Evolutionary conservation across 2,329 filamentous ascomycete species (phyloP).

Genomic region (Colletotrichum theobromicola): DNA sequence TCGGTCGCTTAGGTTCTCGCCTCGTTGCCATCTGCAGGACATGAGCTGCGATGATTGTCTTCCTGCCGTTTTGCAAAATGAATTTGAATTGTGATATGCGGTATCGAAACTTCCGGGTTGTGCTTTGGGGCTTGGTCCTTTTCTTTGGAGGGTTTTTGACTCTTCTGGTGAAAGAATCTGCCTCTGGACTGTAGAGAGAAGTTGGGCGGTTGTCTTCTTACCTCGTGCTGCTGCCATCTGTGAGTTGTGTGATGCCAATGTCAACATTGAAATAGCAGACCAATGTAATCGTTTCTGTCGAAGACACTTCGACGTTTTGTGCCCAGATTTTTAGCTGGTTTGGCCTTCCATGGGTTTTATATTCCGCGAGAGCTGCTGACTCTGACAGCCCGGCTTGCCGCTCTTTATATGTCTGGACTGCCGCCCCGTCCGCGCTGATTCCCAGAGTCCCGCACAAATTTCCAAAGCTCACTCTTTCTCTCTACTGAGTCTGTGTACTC

Average conservation of each 20-base stretch:
- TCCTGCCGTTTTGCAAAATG: no score
- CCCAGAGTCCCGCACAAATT: not conserved
- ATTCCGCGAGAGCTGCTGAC: not conserved
- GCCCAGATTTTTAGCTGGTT: not conserved
- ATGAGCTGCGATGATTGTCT: not conserved
- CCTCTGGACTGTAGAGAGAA: not conserved
- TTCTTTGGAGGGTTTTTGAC: no score
- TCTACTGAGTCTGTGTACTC: rapidly evolving
- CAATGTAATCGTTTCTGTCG: no score
- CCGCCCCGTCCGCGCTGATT: not conserved
- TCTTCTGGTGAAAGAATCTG: no score
- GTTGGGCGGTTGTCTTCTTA: not conserved
- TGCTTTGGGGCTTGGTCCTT: no score
- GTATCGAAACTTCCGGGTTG: no score
- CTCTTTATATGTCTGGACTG: not conserved
- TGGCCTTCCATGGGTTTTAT: not conserved
- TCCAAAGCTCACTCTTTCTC: not conserved
- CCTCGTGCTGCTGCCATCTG: not conserved
- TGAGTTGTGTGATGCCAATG: not conserved
- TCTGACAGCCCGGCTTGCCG: not conserved
- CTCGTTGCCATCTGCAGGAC: not conserved
- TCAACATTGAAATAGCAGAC: not conserved
- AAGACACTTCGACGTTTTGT: no score
- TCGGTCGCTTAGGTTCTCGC: rapidly evolving
- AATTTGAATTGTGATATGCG: no score